phyloP scores from a whole-genome alignment of 441 rosid genomes.

The Euphorbia celastroides region DNA sequence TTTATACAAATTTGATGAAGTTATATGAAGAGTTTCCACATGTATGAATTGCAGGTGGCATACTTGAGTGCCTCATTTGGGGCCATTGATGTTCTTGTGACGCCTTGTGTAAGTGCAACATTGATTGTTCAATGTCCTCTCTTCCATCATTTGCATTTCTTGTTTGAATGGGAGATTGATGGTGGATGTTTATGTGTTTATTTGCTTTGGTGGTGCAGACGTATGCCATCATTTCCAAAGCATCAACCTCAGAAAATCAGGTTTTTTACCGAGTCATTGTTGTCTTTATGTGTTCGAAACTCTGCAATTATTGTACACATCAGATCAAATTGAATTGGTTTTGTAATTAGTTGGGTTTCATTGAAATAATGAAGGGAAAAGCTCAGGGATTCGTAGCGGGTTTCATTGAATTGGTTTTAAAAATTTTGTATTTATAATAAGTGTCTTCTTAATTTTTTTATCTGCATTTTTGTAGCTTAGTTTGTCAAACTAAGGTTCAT shows the following conservation, averaged over 20 bases:
- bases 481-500: no score
- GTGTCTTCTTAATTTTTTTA: no score
- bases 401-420: conserved; percentile 35
- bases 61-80: conserved; percentile 53
- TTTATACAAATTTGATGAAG: background rate
- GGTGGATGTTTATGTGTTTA: background rate
- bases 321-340: conserved; percentile 23
- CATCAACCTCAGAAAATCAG: conserved; percentile 45
- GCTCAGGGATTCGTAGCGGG: conserved; percentile 47
- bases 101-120: conserved; percentile 36
- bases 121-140: background rate
- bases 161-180: no score
- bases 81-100: conserved; percentile 43
- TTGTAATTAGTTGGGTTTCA: no score
- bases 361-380: no score
- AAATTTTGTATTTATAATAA: no score
- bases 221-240: conserved; percentile 49
- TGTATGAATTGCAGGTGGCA: conserved; percentile 38
- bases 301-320: no score
- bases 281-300: background rate
- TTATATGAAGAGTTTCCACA: background rate
- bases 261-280: conserved; percentile 13
- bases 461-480: no score
- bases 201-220: conserved; percentile 30
- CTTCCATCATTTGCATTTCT: background rate